phyloP scores from a whole-genome alignment of 164 flowering plant species.

The Buxus sempervirens region DNA sequence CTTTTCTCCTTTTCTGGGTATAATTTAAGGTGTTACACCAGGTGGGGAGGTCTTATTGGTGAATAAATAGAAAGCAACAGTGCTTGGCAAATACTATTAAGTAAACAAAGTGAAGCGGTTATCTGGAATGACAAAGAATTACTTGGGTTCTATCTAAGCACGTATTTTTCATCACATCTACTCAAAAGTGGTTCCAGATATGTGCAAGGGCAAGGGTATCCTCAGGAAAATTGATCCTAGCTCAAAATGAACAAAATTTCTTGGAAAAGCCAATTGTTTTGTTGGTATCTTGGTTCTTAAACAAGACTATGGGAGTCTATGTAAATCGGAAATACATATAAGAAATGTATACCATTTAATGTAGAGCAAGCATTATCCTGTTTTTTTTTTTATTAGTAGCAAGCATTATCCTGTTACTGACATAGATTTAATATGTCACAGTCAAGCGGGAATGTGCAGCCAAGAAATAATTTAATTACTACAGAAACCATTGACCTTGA shows the following conservation, averaged over 20 bases:
- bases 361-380: background rate
- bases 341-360: background rate
- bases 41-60: background rate
- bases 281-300: background rate
- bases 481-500: background rate
- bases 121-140: background rate
- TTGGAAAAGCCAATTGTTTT: background rate
- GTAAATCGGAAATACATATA: background rate
- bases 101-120: too few species aligned
- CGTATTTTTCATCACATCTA: background rate
- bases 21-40: background rate
- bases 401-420: background rate
- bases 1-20: too few species aligned
- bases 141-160: background rate
- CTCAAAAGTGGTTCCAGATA: background rate
- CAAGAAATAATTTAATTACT: too few species aligned
- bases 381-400: too few species aligned
- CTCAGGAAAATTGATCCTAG: too few species aligned
- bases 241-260: background rate
- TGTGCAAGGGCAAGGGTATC: background rate
- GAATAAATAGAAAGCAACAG: background rate
- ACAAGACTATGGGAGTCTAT: background rate
- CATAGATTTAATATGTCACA: too few species aligned
- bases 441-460: too few species aligned
- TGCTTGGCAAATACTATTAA: background rate